These are phyloP conservation scores for Teratosphaeria epicoccoides DNA, from an alignment of 2,329 filamentous ascomycete genomes.

Conservation along the genomic window DNA sequence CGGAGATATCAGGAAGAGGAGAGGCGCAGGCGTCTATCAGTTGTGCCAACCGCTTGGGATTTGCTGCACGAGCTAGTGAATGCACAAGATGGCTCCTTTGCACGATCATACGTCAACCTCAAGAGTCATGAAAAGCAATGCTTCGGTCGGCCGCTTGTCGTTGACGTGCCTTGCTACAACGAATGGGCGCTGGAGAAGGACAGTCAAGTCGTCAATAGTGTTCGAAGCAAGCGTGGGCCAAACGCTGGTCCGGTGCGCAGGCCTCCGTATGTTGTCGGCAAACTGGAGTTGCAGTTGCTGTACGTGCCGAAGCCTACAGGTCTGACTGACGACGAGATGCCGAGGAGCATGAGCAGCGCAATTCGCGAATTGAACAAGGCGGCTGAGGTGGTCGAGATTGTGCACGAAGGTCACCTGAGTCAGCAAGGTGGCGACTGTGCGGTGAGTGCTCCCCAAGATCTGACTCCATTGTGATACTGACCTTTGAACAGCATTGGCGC, in stretches of 20 bases:
- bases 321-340: conserved; percentile 80
- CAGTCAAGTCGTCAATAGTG: conserved; percentile 61
- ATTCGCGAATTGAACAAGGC: conserved; percentile 87
- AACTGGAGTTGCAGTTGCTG: conserved; percentile 83
- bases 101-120: conserved; percentile 81
- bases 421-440: conserved; percentile 97
- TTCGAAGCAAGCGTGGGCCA: conserved; percentile 67
- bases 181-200: conserved; percentile 91
- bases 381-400: conserved; percentile 63
- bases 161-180: conserved; percentile 92
- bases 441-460: conserved; percentile 46
- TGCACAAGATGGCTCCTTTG: conserved; percentile 85
- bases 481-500: conserved; percentile 68
- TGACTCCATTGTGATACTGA: conserved; percentile 1
- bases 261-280: conserved; percentile 93
- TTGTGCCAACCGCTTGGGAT: conserved; percentile 65
- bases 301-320: conserved; percentile 90
- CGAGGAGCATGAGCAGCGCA: conserved; percentile 97
- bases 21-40: conserved; percentile 44
- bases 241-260: conserved; percentile 54
- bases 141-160: conserved; percentile 76
- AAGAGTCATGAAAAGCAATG: conserved; percentile 84
- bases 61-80: conserved; percentile 74
- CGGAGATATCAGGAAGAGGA: conserved; percentile 33
- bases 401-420: conserved; percentile 78